Evolutionary conservation across 2,329 filamentous ascomycete species (phyloP).

Genomic region (Tolypocladium pustulatum): DNA sequence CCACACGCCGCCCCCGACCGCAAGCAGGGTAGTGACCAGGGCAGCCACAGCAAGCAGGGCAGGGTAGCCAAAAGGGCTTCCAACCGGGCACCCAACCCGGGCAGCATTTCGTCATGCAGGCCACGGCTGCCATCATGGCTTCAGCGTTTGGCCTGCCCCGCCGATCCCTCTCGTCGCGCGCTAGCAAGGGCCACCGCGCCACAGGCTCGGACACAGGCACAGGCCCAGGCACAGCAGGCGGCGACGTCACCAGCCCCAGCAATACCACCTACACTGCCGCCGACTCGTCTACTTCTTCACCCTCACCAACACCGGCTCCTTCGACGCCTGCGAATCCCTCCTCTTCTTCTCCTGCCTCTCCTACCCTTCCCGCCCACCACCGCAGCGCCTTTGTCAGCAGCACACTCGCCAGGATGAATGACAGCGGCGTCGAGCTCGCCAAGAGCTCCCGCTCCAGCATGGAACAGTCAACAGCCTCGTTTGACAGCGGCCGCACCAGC

Average conservation of each 20-base stretch:
- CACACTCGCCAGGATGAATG: conserved; percentile 17
- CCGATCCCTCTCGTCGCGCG: conserved; percentile 8
- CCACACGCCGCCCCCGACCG: background rate
- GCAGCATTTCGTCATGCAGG: conserved; percentile 13
- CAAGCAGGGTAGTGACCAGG: background rate
- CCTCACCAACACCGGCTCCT: conserved; percentile 1
- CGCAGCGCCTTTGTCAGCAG: conserved; percentile 10
- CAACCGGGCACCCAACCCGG: too few relatives aligned
- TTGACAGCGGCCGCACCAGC: conserved; percentile 26
- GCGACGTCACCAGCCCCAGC: background rate
- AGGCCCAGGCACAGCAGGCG: background rate
- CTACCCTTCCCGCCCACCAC: background rate
- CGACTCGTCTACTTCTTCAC: background rate
- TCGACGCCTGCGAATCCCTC: background rate
- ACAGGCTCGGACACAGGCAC: background rate
- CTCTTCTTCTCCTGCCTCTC: too few relatives aligned
- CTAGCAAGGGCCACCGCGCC: conserved; percentile 5
- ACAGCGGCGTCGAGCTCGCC: conserved; percentile 19
- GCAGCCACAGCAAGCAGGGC: background rate
- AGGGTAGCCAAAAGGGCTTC: too few relatives aligned
- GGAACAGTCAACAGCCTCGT: conserved; percentile 15
- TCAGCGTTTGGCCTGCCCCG: conserved; percentile 23
- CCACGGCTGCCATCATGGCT: conserved; percentile 16
- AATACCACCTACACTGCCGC: background rate
- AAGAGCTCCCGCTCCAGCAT: conserved; percentile 18